A percentile compares a stretch with the other conserved stretches of the same genome.
phyloP scores from a whole-genome alignment of 495 filamentous ascomycete genomes.

The Talaromyces adpressus region DNA sequence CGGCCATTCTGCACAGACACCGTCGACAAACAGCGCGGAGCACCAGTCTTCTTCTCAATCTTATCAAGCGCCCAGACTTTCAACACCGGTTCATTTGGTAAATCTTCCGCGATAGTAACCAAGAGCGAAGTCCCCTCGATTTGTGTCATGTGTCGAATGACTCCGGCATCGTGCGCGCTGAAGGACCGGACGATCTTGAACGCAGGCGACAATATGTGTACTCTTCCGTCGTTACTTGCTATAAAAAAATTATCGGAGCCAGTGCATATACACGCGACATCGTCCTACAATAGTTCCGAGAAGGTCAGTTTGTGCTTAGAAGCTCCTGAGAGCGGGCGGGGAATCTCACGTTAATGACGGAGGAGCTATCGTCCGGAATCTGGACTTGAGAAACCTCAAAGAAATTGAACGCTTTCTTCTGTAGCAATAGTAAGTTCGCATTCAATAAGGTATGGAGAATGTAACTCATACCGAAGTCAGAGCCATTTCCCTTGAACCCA shows the following conservation, averaged over 20 bases:
- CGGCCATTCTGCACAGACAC: constrained; percentile 83
- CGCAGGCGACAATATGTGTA: constrained; percentile 75
- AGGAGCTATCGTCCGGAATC: constrained; percentile 63
- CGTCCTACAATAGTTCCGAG: constrained; percentile 40
- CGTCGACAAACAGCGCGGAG: constrained; percentile 78
- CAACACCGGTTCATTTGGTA: constrained; percentile 76
- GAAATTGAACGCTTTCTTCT: constrained; percentile 99
- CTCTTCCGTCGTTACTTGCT: constrained; percentile 72
- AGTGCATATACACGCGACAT: constrained; percentile 64
- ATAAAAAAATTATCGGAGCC: constrained; percentile 89
- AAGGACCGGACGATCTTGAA: constrained; percentile 87
- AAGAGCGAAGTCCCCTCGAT: constrained; percentile 80
- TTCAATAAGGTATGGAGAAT: not conserved
- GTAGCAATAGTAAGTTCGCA: constrained; percentile 5
- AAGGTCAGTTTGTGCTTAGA: constrained; percentile 6
- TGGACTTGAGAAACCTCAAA: constrained; percentile 88
- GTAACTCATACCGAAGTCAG: constrained; percentile 35
- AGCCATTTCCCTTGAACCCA: constrained; percentile 33
- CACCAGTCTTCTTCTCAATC: constrained; percentile 85
- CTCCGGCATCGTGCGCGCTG: constrained; percentile 68
- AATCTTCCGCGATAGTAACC: constrained; percentile 81
- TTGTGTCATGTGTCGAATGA: constrained; percentile 94
- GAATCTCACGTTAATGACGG: constrained; percentile 50
- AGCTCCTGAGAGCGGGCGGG: constrained; percentile 31
- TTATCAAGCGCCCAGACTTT: constrained; percentile 97